Percentiles rank a stretch among this genome's conserved stretches.
These are phyloP conservation scores for Dichotomocladium elegans DNA, from an alignment of 371 early-diverging fungal species.

Conservation along the genomic window DNA sequence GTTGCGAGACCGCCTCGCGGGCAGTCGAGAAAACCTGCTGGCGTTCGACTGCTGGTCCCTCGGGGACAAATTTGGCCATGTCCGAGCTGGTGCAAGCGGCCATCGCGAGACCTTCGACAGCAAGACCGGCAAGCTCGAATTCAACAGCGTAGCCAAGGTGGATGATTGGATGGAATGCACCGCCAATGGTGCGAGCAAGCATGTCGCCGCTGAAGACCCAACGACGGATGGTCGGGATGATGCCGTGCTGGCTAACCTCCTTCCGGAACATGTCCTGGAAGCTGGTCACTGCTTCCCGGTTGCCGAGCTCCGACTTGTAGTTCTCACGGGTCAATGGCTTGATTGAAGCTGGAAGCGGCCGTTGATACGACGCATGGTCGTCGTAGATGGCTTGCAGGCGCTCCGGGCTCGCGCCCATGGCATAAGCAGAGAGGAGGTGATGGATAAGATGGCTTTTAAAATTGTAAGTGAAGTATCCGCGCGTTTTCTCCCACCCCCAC, in stretches of 20 bases:
- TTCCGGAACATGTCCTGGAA: constrained; percentile 42
- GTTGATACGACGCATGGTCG: constrained; percentile 32
- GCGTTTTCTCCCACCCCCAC: constrained; percentile 10
- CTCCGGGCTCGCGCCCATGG: constrained; percentile 47
- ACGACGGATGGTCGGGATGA: constrained; percentile 39
- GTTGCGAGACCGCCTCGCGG: constrained; percentile 5
- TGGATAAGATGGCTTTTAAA: constrained; percentile 47
- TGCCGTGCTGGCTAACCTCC: constrained; percentile 43
- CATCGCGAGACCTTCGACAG: constrained; percentile 60
- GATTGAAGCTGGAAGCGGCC: constrained; percentile 24
- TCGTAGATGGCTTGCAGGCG: constrained; percentile 52
- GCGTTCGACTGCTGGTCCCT: constrained; percentile 4
- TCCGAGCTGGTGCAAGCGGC: constrained; percentile 27
- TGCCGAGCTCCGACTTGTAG: constrained; percentile 32
- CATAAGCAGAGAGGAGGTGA: constrained; percentile 51
- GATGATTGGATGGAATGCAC: constrained; percentile 59
- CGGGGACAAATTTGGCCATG: constrained; percentile 14
- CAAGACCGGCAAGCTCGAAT: constrained; percentile 50
- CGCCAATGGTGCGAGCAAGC: constrained; percentile 41
- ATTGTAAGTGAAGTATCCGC: not conserved
- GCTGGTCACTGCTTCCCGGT: constrained; percentile 42
- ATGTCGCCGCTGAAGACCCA: constrained; percentile 46
- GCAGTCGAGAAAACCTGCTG: constrained; percentile 3
- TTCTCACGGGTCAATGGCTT: constrained; percentile 33
- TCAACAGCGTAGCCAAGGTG: constrained; percentile 66